Percentiles rank a stretch among this genome's conserved stretches.
Evolutionary conservation across 805 yeast species (phyloP).

Genomic region (Yarrowia deformans): DNA sequence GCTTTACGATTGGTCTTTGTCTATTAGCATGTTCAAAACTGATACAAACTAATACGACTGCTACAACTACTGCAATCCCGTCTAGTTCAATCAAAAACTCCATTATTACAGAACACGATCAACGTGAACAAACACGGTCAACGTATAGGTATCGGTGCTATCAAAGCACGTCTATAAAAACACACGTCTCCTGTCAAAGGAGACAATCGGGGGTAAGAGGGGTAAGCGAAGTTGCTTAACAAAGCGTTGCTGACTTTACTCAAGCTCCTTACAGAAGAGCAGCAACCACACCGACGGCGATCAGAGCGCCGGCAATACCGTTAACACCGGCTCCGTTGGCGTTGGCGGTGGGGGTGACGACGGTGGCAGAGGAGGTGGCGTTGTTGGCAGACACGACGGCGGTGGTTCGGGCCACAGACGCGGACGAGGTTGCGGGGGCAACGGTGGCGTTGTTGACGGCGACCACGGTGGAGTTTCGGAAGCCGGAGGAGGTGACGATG

Average conservation of each 20-base stretch:
- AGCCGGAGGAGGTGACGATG: conserved; percentile 27
- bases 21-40: no score
- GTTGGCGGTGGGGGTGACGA: conserved; percentile 13
- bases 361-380: neutral
- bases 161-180: conserved; percentile 7
- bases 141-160: neutral
- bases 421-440: neutral
- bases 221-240: no score
- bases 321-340: conserved; percentile 41
- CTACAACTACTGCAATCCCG: no score
- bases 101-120: conserved; percentile 18
- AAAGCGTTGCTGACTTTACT: no score
- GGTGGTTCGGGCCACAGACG: conserved; percentile 12
- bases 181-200: neutral
- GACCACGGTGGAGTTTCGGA: conserved; percentile 30
- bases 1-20: no score
- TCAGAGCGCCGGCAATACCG: conserved; percentile 41
- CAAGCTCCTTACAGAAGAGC: conserved; percentile 1
- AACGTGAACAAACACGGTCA: conserved; percentile 15
- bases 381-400: neutral
- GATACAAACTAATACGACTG: no score
- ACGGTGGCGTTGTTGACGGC: neutral
- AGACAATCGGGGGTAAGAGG: neutral
- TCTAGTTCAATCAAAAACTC: neutral
- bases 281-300: conserved; percentile 39